These are phyloP conservation scores for Zea luxurians DNA, from an alignment of 176 grass and related monocot species.

Conservation along the genomic window DNA sequence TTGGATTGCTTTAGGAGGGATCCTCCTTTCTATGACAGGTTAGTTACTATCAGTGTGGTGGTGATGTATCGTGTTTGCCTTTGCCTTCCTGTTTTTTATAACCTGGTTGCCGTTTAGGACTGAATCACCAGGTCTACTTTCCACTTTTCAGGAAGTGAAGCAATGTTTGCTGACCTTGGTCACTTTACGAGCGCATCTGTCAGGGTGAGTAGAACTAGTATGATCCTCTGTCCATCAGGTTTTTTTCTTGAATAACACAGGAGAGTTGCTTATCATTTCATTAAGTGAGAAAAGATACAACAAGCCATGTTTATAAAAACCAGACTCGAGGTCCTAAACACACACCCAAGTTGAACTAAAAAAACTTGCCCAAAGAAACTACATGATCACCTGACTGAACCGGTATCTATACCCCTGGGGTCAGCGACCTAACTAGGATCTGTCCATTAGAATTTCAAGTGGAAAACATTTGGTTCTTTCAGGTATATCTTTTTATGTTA, in stretches of 20 bases:
- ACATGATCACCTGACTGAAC: neutral
- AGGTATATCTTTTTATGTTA: constrained; percentile 17
- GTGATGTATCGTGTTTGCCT: neutral
- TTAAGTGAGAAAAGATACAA: neutral
- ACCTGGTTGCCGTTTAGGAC: neutral
- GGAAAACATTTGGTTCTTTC: constrained; percentile 4
- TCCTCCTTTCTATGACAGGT: constrained; percentile 96
- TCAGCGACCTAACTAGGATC: neutral
- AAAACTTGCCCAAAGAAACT: neutral
- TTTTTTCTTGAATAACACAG: neutral
- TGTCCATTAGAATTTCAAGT: neutral
- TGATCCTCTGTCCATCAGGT: constrained; percentile 7
- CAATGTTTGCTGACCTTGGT: constrained; percentile 96
- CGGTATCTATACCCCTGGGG: neutral
- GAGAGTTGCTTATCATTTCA: neutral
- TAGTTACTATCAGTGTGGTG: constrained; percentile 24
- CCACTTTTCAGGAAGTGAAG: constrained; percentile 77
- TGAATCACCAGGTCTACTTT: constrained; percentile 23
- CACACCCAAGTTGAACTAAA: neutral
- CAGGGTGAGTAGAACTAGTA: constrained; percentile 58
- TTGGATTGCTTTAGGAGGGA: constrained; percentile 96
- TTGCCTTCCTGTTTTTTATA: neutral
- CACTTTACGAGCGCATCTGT: constrained; percentile 87
- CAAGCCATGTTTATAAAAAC: neutral
- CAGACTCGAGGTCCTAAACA: neutral